These are phyloP conservation scores for Daldinia bambusicola DNA, from an alignment of 495 filamentous ascomycete genomes.

Conservation along the genomic window DNA sequence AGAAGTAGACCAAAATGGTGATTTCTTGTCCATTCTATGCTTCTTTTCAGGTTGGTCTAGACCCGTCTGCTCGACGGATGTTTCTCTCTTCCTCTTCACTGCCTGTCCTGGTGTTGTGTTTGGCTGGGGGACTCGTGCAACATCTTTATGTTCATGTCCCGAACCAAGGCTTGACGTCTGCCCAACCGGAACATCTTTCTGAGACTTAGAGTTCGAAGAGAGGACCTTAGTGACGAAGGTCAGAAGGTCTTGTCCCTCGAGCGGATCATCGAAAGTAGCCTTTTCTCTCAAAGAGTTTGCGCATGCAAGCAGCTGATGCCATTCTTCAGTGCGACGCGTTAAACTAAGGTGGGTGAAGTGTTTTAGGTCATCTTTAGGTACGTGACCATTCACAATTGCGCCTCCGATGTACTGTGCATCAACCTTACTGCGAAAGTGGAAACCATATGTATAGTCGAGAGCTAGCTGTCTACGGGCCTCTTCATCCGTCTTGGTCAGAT, in stretches of 20 bases:
- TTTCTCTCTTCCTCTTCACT: constrained; percentile 21
- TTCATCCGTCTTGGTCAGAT: constrained; percentile 8
- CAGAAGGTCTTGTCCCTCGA: constrained; percentile 41
- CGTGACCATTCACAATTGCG: constrained; percentile 37
- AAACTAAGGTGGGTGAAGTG: constrained; percentile 42
- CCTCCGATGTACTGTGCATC: constrained; percentile 40
- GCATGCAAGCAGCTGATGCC: constrained; percentile 47
- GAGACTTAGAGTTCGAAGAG: not conserved
- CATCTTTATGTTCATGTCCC: not conserved
- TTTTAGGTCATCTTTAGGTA: constrained; percentile 42
- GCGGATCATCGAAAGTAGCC: constrained; percentile 25
- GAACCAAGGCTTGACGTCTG: not conserved
- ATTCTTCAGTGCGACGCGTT: constrained; percentile 49
- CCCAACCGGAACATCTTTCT: not conserved
- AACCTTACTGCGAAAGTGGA: constrained; percentile 45
- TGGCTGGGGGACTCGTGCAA: not conserved
- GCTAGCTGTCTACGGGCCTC: constrained; percentile 7
- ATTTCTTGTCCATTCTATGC: constrained; percentile 15
- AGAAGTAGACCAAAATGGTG: constrained; percentile 28
- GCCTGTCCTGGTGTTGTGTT: not conserved
- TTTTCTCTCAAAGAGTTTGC: constrained; percentile 44
- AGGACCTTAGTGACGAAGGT: constrained; percentile 34
- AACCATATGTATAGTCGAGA: constrained; percentile 44
- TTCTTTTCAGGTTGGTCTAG: constrained; percentile 8
- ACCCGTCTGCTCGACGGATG: not conserved